phyloP scores from a whole-genome alignment of 2,329 filamentous ascomycete species.

The Aspergillus floridensis region DNA sequence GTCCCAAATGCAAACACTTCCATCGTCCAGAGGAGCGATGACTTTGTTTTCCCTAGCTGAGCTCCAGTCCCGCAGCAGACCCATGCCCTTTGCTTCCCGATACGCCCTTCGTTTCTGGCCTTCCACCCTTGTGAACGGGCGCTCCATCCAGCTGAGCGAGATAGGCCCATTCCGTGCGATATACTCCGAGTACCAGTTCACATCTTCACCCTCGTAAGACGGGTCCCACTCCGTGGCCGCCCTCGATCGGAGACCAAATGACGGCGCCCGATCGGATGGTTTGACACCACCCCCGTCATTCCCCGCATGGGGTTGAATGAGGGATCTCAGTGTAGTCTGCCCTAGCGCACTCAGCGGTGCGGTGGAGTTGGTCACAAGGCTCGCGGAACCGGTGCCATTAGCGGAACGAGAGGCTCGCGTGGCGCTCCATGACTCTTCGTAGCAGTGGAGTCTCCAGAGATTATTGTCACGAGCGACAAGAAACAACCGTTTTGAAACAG shows the following conservation, averaged over 20 bases:
- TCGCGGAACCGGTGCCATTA: slow-evolving; percentile 37
- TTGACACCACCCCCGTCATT: neutral
- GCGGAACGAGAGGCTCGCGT: slow-evolving; percentile 36
- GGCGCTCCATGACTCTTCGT: slow-evolving; percentile 67
- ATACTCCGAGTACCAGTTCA: slow-evolving; percentile 87
- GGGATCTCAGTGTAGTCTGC: slow-evolving; percentile 31
- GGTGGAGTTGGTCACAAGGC: slow-evolving; percentile 46
- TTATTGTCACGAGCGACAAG: slow-evolving; percentile 68
- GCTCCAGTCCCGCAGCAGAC: slow-evolving; percentile 58
- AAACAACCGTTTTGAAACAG: slow-evolving; percentile 65
- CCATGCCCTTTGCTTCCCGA: slow-evolving; percentile 70
- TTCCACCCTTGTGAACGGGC: slow-evolving; percentile 44
- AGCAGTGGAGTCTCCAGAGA: slow-evolving; percentile 74
- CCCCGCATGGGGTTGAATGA: slow-evolving; percentile 31
- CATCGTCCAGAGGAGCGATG: slow-evolving; percentile 78
- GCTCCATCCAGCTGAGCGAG: slow-evolving; percentile 73
- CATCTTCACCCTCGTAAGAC: slow-evolving; percentile 65
- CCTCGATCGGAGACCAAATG: slow-evolving; percentile 29
- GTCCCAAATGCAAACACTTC: slow-evolving; percentile 86
- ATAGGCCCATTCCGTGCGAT: slow-evolving; percentile 75
- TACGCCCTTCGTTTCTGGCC: slow-evolving; percentile 39
- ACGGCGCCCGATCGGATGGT: slow-evolving; percentile 13
- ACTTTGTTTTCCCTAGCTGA: slow-evolving; percentile 58
- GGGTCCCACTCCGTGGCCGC: slow-evolving; percentile 75
- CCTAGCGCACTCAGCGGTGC: slow-evolving; percentile 32